Conservation (phyloP, 2,329 filamentous ascomycete genomes). For the Alternaria dauci region DNA sequence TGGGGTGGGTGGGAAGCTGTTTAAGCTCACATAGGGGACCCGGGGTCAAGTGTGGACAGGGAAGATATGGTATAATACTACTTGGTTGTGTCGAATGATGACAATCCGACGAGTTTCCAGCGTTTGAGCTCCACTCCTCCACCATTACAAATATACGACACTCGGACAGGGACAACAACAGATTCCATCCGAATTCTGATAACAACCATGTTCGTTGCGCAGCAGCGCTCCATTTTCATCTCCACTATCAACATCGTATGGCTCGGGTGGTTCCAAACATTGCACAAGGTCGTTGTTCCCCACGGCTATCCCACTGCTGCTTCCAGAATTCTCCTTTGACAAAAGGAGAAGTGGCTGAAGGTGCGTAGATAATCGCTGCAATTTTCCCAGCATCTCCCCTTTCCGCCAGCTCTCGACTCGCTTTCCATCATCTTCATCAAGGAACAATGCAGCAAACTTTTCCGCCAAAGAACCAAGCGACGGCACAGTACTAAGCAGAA, state of each 20-base stretch:
- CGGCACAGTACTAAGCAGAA: background rate
- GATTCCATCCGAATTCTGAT: background rate
- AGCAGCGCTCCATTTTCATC: background rate
- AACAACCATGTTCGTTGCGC: background rate
- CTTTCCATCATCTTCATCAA: background rate
- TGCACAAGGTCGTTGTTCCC: background rate
- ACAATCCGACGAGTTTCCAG: background rate
- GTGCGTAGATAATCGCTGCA: background rate
- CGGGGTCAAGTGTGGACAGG: background rate
- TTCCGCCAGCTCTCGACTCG: background rate
- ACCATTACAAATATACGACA: background rate
- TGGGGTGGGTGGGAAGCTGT: slow-evolving; percentile 75
- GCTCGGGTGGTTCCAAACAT: background rate
- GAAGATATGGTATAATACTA: background rate
- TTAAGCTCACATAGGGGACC: slow-evolving; percentile 49
- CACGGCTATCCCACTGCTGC: background rate
- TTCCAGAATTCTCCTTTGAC: background rate
- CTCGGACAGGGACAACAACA: background rate
- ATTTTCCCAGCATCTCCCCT: background rate
- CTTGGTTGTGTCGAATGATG: background rate
- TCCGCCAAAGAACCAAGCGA: background rate
- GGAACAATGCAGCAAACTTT: background rate
- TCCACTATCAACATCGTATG: background rate
- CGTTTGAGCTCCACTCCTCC: background rate
- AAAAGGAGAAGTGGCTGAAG: background rate